These are phyloP conservation scores for Solanum habrochaites DNA, from an alignment of 257 asterid species.

Conservation along the genomic window DNA sequence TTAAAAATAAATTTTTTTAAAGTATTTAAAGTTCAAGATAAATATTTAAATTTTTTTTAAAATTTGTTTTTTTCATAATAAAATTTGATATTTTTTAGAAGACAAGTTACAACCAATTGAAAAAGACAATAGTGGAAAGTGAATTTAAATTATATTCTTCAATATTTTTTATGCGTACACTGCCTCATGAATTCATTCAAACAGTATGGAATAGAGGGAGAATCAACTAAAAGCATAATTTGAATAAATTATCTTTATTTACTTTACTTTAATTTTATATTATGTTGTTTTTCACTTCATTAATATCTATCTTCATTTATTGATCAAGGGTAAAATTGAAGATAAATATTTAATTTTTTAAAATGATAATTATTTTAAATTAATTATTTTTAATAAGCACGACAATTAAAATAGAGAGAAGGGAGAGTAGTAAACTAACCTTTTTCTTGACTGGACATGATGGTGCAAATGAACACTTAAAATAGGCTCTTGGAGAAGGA, in stretches of 20 bases:
- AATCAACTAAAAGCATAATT: too few relatives aligned
- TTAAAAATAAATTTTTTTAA: too few relatives aligned
- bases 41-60: too few relatives aligned
- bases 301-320: neutral
- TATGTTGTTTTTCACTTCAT: neutral
- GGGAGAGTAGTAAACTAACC: constrained; percentile 15
- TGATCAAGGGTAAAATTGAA: neutral
- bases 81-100: neutral
- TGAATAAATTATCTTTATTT: too few relatives aligned
- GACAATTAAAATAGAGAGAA: rapidly evolving
- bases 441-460: constrained; percentile 75
- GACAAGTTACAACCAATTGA: too few relatives aligned
- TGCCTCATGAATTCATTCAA: too few relatives aligned
- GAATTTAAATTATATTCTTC: too few relatives aligned
- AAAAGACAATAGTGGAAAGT: neutral
- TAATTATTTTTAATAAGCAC: neutral
- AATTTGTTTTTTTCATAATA: too few relatives aligned
- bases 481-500: constrained; percentile 87
- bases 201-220: neutral
- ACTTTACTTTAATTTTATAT: neutral
- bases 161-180: neutral
- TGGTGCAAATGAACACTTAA: constrained; percentile 65
- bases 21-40: too few relatives aligned
- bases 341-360: neutral
- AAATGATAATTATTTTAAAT: neutral